A percentile compares a stretch with the other conserved stretches of the same genome.
phyloP scores from a whole-genome alignment of 768 basidiomycete genomes.

The Panaeolus papilionaceus region DNA sequence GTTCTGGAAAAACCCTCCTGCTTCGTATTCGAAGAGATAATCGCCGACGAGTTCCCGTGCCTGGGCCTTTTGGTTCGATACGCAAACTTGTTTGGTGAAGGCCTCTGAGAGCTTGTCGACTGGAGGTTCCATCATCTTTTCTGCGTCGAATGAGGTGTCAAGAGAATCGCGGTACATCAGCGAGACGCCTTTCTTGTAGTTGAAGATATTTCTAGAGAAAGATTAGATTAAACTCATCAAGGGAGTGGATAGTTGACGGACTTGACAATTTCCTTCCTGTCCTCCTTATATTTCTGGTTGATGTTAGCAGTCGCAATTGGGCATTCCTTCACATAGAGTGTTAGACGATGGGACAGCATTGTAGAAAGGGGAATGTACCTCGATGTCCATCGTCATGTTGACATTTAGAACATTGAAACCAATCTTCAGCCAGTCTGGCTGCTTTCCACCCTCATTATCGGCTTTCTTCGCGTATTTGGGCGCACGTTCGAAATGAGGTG shows the following conservation, averaged over 20 bases:
- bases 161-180: constrained; percentile 88
- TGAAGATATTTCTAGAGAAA: constrained; percentile 69
- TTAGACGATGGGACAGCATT: background rate
- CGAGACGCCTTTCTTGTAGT: constrained; percentile 88
- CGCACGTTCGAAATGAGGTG: constrained; percentile 92
- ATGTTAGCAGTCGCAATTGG: constrained; percentile 87
- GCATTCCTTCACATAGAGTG: constrained; percentile 66
- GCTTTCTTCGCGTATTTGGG: constrained; percentile 45
- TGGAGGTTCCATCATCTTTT: constrained; percentile 31
- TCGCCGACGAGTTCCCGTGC: constrained; percentile 88
- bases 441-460: constrained; percentile 32
- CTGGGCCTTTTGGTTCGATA: constrained; percentile 80
- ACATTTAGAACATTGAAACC: constrained; percentile 88
- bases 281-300: constrained; percentile 66
- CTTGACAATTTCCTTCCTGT: constrained; percentile 74
- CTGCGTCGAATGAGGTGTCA: constrained; percentile 31
- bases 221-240: constrained; percentile 16
- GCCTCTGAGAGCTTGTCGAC: constrained; percentile 44
- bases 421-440: constrained; percentile 79
- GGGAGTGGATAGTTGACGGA: constrained; percentile 36
- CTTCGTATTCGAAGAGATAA: constrained; percentile 83
- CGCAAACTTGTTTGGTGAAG: constrained; percentile 71
- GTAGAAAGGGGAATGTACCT: constrained; percentile 53
- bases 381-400: constrained; percentile 86
- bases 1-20: constrained; percentile 97